Percentiles rank a stretch among this genome's conserved stretches.
Conservation (phyloP, 2,329 filamentous ascomycete species). For the Atkinsonella hypoxylon region DNA sequence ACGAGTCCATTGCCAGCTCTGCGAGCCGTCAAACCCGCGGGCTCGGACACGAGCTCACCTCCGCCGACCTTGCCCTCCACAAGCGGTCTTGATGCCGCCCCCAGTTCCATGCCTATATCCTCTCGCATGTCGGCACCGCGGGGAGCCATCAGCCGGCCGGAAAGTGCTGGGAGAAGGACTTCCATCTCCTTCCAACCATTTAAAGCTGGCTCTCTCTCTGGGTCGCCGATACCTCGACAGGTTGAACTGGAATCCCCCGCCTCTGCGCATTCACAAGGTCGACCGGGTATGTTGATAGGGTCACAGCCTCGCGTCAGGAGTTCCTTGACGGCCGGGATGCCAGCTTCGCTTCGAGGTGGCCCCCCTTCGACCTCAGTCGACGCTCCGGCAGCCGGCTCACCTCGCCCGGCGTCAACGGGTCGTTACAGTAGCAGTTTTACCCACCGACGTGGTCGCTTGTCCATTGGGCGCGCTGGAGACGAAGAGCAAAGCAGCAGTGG, state of each 20-base stretch:
- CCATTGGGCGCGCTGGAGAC: conserved; percentile 55
- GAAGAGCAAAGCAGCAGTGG: conserved; percentile 72
- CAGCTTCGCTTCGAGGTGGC: conserved; percentile 56
- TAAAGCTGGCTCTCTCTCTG: conserved; percentile 90
- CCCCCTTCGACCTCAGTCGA: conserved; percentile 50
- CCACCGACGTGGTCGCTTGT: conserved; percentile 67
- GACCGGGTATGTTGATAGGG: conserved; percentile 31
- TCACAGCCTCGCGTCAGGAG: conserved; percentile 51
- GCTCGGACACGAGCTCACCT: conserved; percentile 51
- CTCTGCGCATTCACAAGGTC: conserved; percentile 41
- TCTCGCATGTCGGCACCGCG: conserved; percentile 20
- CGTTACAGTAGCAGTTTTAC: conserved; percentile 92
- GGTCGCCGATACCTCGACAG: conserved; percentile 54
- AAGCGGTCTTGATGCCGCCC: conserved; percentile 28
- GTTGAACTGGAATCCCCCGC: conserved; percentile 39
- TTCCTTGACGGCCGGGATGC: conserved; percentile 64
- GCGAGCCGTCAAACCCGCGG: conserved; percentile 50
- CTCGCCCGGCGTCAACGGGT: conserved; percentile 64
- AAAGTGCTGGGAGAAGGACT: conserved; percentile 55
- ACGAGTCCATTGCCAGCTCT: conserved; percentile 81
- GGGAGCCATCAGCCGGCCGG: conserved; percentile 26
- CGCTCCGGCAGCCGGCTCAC: conserved; percentile 61
- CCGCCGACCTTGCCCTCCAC: conserved; percentile 37
- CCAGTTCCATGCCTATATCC: conserved; percentile 42
- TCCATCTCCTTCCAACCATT: conserved; percentile 92